phyloP scores from a whole-genome alignment of 2,329 filamentous ascomycete species.

The Beauveria sp. region DNA sequence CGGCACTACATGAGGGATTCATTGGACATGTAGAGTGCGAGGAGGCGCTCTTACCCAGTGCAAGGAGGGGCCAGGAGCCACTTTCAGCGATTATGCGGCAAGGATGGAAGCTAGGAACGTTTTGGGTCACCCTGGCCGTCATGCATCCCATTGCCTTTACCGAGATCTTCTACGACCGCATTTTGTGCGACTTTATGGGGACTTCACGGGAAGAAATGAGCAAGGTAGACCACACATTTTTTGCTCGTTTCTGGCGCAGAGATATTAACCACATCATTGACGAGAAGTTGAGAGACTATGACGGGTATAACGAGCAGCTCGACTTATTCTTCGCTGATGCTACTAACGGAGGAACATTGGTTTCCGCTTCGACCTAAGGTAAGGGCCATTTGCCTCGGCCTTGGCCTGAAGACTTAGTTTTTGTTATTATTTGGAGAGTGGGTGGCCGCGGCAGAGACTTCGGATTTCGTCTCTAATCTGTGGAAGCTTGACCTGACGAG shows the following conservation, averaged over 20 bases:
- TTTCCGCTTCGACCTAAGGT: no score
- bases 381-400: no score
- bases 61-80: background rate
- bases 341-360: no score
- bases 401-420: no score
- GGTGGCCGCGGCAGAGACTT: no score
- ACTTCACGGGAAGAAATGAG: conserved; percentile 11
- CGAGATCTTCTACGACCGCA: conserved; percentile 12
- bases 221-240: conserved; percentile 11
- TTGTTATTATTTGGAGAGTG: no score
- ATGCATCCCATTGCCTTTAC: conserved; percentile 12
- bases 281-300: background rate
- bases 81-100: conserved; percentile 13
- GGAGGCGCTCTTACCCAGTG: background rate
- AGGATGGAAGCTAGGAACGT: conserved; percentile 12
- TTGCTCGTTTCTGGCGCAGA: conserved; percentile 12
- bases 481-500: no score
- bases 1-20: conserved; percentile 8
- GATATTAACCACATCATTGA: conserved; percentile 9
- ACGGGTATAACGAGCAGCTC: no score
- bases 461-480: no score
- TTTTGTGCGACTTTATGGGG: conserved; percentile 11
- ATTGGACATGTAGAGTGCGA: conserved; percentile 3
- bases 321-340: no score
- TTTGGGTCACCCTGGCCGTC: conserved; percentile 14